Conservation (phyloP, 2,329 filamentous ascomycete genomes). For the Gaeumannomyces tritici region DNA sequence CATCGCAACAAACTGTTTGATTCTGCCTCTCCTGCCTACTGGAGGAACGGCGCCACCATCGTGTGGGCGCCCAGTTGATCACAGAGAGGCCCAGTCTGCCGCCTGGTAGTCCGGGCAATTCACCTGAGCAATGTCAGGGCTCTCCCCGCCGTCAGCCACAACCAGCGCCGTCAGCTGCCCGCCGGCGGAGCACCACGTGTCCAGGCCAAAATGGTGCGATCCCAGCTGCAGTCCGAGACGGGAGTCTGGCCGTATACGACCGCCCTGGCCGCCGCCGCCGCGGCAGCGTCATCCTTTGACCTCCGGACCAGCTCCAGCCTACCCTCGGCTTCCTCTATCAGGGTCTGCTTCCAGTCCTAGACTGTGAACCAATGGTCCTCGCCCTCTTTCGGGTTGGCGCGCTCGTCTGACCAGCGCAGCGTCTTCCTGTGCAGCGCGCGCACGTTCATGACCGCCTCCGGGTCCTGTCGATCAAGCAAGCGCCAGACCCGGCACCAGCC, state of each 20-base stretch:
- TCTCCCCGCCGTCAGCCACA: slow-evolving; percentile 27
- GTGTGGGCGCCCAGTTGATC: too few species aligned
- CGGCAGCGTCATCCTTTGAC: slow-evolving; percentile 13
- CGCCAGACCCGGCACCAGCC: slow-evolving; percentile 66
- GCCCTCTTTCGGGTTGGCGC: slow-evolving; percentile 19
- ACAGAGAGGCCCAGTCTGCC: too few species aligned
- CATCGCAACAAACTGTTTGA: too few species aligned
- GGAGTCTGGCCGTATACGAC: slow-evolving; percentile 87
- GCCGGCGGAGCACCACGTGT: slow-evolving; percentile 73
- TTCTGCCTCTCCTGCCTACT: too few species aligned
- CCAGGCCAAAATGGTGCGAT: slow-evolving; percentile 55
- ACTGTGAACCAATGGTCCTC: slow-evolving; percentile 59
- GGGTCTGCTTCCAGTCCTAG: slow-evolving; percentile 42
- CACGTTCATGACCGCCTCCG: slow-evolving; percentile 87
- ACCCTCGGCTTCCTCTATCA: too few species aligned
- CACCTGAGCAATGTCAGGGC: neutral
- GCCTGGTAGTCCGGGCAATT: neutral
- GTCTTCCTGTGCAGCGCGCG: slow-evolving; percentile 46
- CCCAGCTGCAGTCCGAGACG: slow-evolving; percentile 52
- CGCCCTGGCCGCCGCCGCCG: slow-evolving; percentile 37
- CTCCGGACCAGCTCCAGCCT: too few species aligned
- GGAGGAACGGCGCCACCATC: too few species aligned
- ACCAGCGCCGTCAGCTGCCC: slow-evolving; percentile 68
- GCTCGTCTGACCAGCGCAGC: slow-evolving; percentile 10
- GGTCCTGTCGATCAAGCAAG: slow-evolving; percentile 64